These are phyloP conservation scores for Pestalotiopsis sp. DNA, from an alignment of 2,329 filamentous ascomycete species.

Conservation along the genomic window DNA sequence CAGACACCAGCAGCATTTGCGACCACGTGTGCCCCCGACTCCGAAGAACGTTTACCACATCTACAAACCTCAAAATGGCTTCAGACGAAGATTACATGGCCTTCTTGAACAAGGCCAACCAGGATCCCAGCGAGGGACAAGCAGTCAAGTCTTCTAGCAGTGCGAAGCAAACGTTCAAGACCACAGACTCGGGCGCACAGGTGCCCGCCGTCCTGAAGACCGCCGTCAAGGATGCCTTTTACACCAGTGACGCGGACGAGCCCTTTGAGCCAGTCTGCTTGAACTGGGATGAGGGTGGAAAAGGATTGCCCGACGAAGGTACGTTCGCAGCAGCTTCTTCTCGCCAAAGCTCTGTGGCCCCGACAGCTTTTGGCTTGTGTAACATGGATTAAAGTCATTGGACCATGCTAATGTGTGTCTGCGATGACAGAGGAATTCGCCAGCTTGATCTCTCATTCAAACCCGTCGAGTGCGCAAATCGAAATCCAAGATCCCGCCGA, in stretches of 20 bases:
- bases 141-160: slow-evolving; percentile 30
- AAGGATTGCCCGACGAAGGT: slow-evolving; percentile 65
- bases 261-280: slow-evolving; percentile 79
- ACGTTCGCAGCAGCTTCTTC: slow-evolving; percentile 29
- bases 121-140: slow-evolving; percentile 68
- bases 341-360: background rate
- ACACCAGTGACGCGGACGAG: slow-evolving; percentile 83
- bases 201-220: slow-evolving; percentile 63
- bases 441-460: slow-evolving; percentile 62
- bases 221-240: slow-evolving; percentile 62
- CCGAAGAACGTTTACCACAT: slow-evolving; percentile 20
- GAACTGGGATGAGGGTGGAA: slow-evolving; percentile 55
- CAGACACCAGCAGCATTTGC: background rate
- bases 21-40: background rate
- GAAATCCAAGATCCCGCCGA: slow-evolving; percentile 68
- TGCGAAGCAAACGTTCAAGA: slow-evolving; percentile 49
- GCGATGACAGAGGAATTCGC: slow-evolving; percentile 58
- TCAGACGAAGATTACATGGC: slow-evolving; percentile 82
- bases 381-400: background rate
- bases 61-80: slow-evolving; percentile 54
- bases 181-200: slow-evolving; percentile 53
- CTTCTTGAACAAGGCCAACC: slow-evolving; percentile 87
- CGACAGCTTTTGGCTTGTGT: background rate
- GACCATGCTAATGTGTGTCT: background rate
- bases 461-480: slow-evolving; percentile 58